These are phyloP conservation scores for Panicum virgatum DNA, from an alignment of 202 grass and related monocot genomes.

Conservation along the genomic window DNA sequence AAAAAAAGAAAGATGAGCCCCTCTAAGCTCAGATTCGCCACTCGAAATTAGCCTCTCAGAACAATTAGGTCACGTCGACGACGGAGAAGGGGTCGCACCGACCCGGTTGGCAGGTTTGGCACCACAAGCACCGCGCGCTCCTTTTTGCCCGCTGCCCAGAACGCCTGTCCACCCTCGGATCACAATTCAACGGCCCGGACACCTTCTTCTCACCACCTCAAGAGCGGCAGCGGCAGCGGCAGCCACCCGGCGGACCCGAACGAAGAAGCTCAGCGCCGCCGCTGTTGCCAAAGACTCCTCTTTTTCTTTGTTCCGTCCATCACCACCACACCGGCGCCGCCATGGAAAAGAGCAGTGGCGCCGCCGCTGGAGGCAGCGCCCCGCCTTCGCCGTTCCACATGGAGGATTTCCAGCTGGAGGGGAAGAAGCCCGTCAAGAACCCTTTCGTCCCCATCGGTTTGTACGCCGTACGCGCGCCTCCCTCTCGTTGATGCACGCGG, in stretches of 20 bases:
- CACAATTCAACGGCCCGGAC: slow-evolving; percentile 1
- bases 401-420: slow-evolving; percentile 52
- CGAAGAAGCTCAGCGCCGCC: not conserved
- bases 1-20: too few relatives aligned
- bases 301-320: not conserved
- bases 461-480: not conserved
- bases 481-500: not conserved
- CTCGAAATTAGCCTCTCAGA: too few relatives aligned
- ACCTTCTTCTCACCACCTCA: not conserved
- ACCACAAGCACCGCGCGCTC: not conserved
- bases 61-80: not conserved
- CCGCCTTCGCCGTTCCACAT: slow-evolving; percentile 32
- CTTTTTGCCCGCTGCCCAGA: not conserved
- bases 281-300: not conserved
- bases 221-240: slow-evolving; percentile 8
- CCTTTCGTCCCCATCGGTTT: slow-evolving; percentile 91
- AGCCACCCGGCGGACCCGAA: not conserved
- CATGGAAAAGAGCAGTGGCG: slow-evolving; percentile 43
- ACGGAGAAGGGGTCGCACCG: not conserved
- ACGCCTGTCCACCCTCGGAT: not conserved
- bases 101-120: slow-evolving; percentile 18
- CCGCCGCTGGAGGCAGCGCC: not conserved
- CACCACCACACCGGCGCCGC: not conserved
- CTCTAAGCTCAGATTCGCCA: too few relatives aligned
- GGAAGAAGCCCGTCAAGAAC: slow-evolving; percentile 91